Conservation (phyloP, 805 yeast species). For the Metschnikowia borealis region DNA sequence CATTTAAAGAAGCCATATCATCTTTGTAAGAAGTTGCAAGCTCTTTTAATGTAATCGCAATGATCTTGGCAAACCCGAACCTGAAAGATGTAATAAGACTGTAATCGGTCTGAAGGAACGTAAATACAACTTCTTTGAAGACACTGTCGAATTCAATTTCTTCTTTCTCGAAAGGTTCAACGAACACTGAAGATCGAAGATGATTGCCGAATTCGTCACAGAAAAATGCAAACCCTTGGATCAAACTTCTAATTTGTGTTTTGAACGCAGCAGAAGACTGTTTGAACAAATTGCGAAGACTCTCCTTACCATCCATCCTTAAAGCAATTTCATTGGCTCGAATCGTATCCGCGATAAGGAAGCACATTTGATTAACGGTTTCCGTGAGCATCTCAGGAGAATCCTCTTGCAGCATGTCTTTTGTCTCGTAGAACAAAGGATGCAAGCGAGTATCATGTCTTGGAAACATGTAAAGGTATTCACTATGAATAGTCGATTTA, state of each 20-base stretch:
- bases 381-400: background rate
- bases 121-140: slow-evolving; percentile 35
- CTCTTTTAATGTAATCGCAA: slow-evolving; percentile 20
- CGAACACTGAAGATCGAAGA: slow-evolving; percentile 16
- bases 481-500: background rate
- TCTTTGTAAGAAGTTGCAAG: slow-evolving; percentile 17
- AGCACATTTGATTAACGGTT: background rate
- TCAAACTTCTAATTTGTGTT: slow-evolving; percentile 37
- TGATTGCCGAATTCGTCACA: slow-evolving; percentile 9
- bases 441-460: background rate
- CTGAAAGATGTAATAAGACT: slow-evolving; percentile 36
- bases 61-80: slow-evolving; percentile 27
- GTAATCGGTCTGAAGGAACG: slow-evolving; percentile 44
- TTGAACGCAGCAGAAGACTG: slow-evolving; percentile 27
- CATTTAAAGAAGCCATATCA: background rate
- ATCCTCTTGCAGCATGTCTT: background rate
- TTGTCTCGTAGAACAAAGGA: background rate
- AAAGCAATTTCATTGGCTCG: slow-evolving; percentile 57
- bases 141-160: slow-evolving; percentile 24
- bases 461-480: background rate
- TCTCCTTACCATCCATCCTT: slow-evolving; percentile 40
- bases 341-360: slow-evolving; percentile 42
- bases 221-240: slow-evolving; percentile 26
- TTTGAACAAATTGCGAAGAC: slow-evolving; percentile 23
- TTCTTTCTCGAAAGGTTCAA: slow-evolving; percentile 24